Conservation (phyloP, 192 early-diverging fungal genomes). For the Haplosporangium gracile region DNA sequence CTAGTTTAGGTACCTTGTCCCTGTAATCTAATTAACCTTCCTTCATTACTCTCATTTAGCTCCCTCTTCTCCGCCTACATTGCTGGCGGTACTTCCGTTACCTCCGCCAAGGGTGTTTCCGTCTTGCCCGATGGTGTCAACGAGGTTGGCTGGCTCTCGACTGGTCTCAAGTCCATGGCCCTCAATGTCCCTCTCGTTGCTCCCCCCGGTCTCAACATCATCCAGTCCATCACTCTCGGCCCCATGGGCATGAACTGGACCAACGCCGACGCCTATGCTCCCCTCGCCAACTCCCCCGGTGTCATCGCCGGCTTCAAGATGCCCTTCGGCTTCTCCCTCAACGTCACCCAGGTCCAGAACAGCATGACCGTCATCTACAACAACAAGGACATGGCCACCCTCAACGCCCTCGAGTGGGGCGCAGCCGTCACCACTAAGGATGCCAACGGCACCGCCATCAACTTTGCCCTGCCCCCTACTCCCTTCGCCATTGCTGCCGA, state of each 20-base stretch:
- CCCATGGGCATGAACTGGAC: conserved; percentile 68
- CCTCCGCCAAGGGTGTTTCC: conserved; percentile 63
- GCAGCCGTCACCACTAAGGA: conserved; percentile 59
- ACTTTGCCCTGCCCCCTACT: conserved; percentile 58
- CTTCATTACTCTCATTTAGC: conserved; percentile 7
- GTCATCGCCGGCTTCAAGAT: conserved; percentile 67
- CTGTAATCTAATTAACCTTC: background rate
- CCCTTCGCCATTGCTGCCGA: conserved; percentile 62
- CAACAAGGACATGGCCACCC: conserved; percentile 46
- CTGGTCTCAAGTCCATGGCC: conserved; percentile 63
- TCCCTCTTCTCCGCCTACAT: conserved; percentile 66
- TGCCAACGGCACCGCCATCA: conserved; percentile 64
- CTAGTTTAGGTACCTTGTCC: background rate
- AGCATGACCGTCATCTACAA: conserved; percentile 64
- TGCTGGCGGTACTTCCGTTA: conserved; percentile 60
- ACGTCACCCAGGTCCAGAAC: conserved; percentile 67
- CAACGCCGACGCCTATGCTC: conserved; percentile 61
- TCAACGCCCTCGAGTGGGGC: conserved; percentile 45
- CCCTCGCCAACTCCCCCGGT: conserved; percentile 58
- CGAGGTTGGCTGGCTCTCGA: conserved; percentile 64
- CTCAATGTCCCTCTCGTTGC: conserved; percentile 65
- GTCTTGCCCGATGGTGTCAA: conserved; percentile 64
- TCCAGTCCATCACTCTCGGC: conserved; percentile 66
- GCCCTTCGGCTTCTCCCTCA: conserved; percentile 73
- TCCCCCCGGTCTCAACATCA: conserved; percentile 58